These are phyloP conservation scores for Talaromyces rugulosus DNA, from an alignment of 2,329 filamentous ascomycete genomes.

Conservation along the genomic window DNA sequence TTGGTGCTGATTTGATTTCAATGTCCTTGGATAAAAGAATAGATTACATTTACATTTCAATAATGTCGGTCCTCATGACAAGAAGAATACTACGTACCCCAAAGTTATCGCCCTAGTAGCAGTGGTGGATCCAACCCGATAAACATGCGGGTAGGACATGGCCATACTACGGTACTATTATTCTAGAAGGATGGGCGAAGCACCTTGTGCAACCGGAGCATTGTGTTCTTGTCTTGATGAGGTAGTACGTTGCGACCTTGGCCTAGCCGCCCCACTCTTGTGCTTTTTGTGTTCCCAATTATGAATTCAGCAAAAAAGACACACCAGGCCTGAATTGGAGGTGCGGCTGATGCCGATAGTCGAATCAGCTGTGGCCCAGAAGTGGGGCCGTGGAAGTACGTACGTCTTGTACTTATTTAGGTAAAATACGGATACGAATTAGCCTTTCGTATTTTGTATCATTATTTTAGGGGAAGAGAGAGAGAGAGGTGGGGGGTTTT, in stretches of 20 bases:
- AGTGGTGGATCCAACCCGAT: no score
- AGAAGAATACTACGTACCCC: not conserved
- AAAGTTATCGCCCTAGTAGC: not conserved
- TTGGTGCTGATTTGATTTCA: no score
- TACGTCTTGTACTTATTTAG: no score
- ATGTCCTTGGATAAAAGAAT: not conserved
- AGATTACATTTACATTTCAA: not conserved
- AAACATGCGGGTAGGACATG: no score
- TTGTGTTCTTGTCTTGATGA: no score
- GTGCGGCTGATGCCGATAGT: not conserved
- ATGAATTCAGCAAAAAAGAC: not conserved
- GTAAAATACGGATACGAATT: not conserved
- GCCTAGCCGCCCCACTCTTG: no score
- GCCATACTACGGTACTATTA: not conserved
- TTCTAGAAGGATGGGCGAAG: not conserved
- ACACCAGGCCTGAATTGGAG: not conserved
- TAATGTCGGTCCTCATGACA: no score
- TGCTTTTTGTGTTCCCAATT: not conserved
- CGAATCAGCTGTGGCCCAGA: not conserved
- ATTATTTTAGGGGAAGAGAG: no score
- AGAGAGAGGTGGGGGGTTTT: no score
- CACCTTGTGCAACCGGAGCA: not conserved
- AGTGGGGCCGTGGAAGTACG: not conserved
- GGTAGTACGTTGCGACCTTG: no score
- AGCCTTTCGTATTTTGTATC: not conserved